Evolutionary conservation across 192 early-diverging fungal species (phyloP).

Genomic region (Pilobolus umbonatus): DNA sequence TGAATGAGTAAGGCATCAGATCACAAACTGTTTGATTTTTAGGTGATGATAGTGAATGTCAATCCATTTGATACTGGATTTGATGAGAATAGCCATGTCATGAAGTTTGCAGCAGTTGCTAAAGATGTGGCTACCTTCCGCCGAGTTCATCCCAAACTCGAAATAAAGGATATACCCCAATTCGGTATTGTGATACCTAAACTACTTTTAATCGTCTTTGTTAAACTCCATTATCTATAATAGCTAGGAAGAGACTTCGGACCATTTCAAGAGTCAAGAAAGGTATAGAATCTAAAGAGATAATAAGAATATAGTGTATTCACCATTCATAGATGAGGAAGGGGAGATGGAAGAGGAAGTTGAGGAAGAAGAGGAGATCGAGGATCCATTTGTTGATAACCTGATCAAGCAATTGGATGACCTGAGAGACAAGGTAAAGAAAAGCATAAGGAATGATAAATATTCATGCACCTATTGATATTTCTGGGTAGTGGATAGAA

Average conservation of each 20-base stretch:
- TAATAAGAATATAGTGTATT: not conserved
- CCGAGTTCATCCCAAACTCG: constrained; percentile 32
- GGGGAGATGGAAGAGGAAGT: not conserved
- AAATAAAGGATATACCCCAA: constrained; percentile 15
- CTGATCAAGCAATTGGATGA: constrained; percentile 7
- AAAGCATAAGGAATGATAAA: not conserved
- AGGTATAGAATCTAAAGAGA: not conserved
- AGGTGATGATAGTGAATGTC: constrained; percentile 57
- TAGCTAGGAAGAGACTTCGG: no score
- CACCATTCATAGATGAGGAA: not conserved
- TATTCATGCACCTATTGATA: not conserved
- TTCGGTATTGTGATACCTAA: constrained; percentile 2
- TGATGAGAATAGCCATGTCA: constrained; percentile 48
- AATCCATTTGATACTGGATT: constrained; percentile 55
- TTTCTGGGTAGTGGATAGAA: constrained; percentile 33
- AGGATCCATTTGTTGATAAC: constrained; percentile 9
- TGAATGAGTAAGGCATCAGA: not conserved
- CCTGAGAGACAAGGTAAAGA: constrained; percentile 1
- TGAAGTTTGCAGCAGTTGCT: constrained; percentile 63
- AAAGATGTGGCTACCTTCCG: constrained; percentile 46
- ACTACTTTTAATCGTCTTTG: not conserved
- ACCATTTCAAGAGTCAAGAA: no score
- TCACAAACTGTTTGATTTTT: no score
- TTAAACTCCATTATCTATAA: not conserved
- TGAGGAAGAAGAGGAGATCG: not conserved